phyloP scores from a whole-genome alignment of 805 yeast genomes.

The Debaryomyces castellii region DNA sequence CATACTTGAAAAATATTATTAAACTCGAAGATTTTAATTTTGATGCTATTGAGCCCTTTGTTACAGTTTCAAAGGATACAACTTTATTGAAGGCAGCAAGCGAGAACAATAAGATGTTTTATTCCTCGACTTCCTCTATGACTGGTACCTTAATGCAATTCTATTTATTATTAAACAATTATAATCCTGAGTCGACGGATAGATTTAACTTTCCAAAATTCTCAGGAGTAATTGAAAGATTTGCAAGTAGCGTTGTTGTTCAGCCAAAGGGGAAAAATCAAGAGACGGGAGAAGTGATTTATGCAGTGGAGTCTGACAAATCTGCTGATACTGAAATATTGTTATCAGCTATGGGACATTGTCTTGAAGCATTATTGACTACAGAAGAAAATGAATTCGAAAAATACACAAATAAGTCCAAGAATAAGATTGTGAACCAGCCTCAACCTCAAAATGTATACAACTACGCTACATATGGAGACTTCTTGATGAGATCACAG shows the following conservation, averaged over 20 bases:
- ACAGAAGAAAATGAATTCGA: conserved; percentile 54
- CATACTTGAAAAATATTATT: conserved; percentile 57
- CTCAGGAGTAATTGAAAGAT: conserved; percentile 42
- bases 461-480: conserved; percentile 69
- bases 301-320: conserved; percentile 71
- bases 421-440: conserved; percentile 8
- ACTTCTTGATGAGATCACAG: conserved; percentile 84
- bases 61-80: conserved; percentile 67
- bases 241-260: conserved; percentile 52
- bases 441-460: conserved; percentile 39
- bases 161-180: conserved; percentile 63
- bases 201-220: conserved; percentile 42
- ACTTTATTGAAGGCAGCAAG: conserved; percentile 49
- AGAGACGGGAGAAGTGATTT: conserved; percentile 31
- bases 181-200: conserved; percentile 14
- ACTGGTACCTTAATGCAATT: conserved; percentile 73
- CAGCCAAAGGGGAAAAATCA: conserved; percentile 40
- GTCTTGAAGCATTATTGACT: conserved; percentile 75
- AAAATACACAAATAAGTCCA: conserved; percentile 22
- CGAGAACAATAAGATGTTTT: conserved; percentile 39
- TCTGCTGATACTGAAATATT: conserved; percentile 65
- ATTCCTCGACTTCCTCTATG: conserved; percentile 87
- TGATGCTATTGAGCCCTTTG: conserved; percentile 52
- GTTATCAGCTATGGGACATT: conserved; percentile 73
- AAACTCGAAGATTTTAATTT: conserved; percentile 67